phyloP scores from a whole-genome alignment of 2,329 filamentous ascomycete species.

The Cercospora berteroae region DNA sequence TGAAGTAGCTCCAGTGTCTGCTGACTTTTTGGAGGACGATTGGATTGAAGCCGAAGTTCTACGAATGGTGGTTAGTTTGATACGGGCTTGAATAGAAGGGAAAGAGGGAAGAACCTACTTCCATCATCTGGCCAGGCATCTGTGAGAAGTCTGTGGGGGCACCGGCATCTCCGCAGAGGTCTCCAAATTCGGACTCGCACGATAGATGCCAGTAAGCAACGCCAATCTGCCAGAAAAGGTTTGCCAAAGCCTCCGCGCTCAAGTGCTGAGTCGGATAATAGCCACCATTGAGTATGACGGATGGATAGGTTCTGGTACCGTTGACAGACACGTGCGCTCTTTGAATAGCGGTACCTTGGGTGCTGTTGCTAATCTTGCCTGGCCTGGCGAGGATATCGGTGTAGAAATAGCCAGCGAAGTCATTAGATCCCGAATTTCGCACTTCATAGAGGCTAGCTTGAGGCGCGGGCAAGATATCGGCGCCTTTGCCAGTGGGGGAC shows the following conservation, averaged over 20 bases:
- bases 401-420: not conserved
- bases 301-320: not conserved
- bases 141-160: not conserved
- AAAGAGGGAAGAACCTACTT: not conserved
- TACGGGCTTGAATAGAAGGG: not conserved
- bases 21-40: not conserved
- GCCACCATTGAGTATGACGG: not conserved
- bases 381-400: not conserved
- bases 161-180: not conserved
- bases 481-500: not conserved
- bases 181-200: not conserved
- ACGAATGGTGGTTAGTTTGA: not conserved
- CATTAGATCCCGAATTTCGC: not conserved
- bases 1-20: not conserved
- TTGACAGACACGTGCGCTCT: not conserved
- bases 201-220: not conserved
- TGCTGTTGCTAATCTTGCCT: not conserved
- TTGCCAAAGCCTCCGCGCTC: not conserved
- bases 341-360: not conserved
- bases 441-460: not conserved
- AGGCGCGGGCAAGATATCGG: not conserved
- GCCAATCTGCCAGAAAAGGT: not conserved
- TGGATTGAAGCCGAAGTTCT: not conserved
- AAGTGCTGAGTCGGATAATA: not conserved
- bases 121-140: not conserved